Percentiles rank a stretch among this genome's conserved stretches.
Conservation (phyloP, 345 rosid genomes). For the Boechera divaricarpa region DNA sequence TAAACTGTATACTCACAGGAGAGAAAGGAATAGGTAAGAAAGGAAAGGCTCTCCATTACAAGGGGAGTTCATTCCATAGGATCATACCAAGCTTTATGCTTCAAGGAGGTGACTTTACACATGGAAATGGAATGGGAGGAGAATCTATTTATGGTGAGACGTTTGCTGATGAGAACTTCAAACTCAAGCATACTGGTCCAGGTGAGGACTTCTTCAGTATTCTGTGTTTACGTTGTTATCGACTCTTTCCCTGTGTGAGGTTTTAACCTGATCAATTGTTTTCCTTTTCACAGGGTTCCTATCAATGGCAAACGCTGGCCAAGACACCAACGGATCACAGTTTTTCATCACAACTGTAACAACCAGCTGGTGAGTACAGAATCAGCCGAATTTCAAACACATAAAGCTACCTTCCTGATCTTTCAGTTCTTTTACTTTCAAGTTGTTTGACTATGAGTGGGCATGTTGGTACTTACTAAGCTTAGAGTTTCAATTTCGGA, state of each 20-base stretch:
- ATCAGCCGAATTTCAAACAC: constrained; percentile 7
- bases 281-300: constrained; percentile 57
- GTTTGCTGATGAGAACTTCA: constrained; percentile 94
- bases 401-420: background rate
- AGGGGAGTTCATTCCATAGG: constrained; percentile 85
- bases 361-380: constrained; percentile 72
- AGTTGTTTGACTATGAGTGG: background rate
- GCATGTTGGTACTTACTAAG: background rate
- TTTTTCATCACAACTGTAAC: constrained; percentile 97
- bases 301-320: constrained; percentile 96
- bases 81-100: constrained; percentile 94
- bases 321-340: constrained; percentile 92
- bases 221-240: background rate
- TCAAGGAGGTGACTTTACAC: constrained; percentile 93
- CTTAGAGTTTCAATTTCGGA: background rate
- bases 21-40: constrained; percentile 89
- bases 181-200: constrained; percentile 95
- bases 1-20: constrained; percentile 50
- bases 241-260: background rate
- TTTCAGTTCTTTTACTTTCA: background rate
- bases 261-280: background rate
- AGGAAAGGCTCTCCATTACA: constrained; percentile 88
- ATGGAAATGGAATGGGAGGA: constrained; percentile 93
- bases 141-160: constrained; percentile 96
- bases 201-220: constrained; percentile 48